Conservation (phyloP, 2,329 filamentous ascomycete species). For the Penicillium sp. region DNA sequence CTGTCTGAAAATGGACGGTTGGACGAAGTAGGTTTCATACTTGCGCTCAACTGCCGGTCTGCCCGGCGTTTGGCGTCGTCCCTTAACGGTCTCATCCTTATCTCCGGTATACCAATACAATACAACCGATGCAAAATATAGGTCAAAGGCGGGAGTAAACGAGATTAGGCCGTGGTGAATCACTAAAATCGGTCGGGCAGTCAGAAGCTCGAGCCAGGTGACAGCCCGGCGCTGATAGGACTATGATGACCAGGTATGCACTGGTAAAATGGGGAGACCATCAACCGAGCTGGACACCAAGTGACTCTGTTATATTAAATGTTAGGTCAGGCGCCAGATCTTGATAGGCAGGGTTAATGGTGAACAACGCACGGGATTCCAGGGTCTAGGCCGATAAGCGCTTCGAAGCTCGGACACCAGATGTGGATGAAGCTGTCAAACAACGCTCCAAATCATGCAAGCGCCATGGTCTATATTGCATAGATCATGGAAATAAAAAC, state of each 20-base stretch:
- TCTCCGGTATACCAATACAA: slow-evolving; percentile 3
- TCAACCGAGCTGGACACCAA: slow-evolving; percentile 7
- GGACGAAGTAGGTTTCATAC: slow-evolving; percentile 36
- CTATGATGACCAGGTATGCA: slow-evolving; percentile 10
- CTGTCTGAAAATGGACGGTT: slow-evolving; percentile 42
- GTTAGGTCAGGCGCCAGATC: slow-evolving; percentile 7
- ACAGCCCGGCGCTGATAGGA: slow-evolving; percentile 16
- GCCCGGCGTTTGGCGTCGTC: slow-evolving; percentile 38
- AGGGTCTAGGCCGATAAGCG: slow-evolving; percentile 9
- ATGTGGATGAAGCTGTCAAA: slow-evolving; percentile 3
- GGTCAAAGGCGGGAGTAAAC: slow-evolving; percentile 1
- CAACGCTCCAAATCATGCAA: neutral
- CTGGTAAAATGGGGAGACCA: slow-evolving; percentile 7
- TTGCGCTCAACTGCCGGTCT: slow-evolving; percentile 35
- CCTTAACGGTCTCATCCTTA: slow-evolving; percentile 29
- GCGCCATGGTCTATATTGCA: slow-evolving; percentile 1
- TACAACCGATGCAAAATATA: neutral
- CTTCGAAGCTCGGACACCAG: slow-evolving; percentile 4
- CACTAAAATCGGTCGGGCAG: slow-evolving; percentile 6
- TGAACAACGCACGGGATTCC: slow-evolving; percentile 4
- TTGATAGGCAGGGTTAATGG: neutral
- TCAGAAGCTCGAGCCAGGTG: slow-evolving; percentile 16
- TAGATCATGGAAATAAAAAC: neutral
- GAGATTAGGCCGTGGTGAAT: slow-evolving; percentile 6
- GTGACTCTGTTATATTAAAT: slow-evolving; percentile 14